Evolutionary conservation across 2,329 filamentous ascomycete genomes (phyloP).

Genomic region (Xylariaceae sp.): DNA sequence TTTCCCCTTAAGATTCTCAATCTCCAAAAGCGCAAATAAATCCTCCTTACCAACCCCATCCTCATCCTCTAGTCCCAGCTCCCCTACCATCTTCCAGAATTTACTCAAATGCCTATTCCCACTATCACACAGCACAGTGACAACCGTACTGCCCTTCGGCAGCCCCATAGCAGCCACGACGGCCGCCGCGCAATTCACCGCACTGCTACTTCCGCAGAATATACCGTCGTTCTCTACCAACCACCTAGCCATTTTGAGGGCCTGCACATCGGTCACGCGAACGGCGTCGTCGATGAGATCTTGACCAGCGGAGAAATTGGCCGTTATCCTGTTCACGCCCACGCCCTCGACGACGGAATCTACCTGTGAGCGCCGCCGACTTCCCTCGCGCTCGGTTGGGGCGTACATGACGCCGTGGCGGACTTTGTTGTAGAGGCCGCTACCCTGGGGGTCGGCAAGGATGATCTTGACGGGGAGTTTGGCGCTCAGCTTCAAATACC

Average conservation of each 20-base stretch:
- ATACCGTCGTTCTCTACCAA: constrained; percentile 93
- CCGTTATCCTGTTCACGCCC: constrained; percentile 90
- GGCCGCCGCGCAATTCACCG: constrained; percentile 91
- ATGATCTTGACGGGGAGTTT: constrained; percentile 59
- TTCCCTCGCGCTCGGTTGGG: constrained; percentile 83
- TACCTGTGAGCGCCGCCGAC: constrained; percentile 82
- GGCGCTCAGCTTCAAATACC: constrained; percentile 71
- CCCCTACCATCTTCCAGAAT: constrained; percentile 74
- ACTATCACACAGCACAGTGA: constrained; percentile 84
- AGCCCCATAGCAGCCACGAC: constrained; percentile 65
- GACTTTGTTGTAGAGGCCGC: constrained; percentile 87
- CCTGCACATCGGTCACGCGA: constrained; percentile 83
- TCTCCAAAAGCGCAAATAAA: constrained; percentile 50
- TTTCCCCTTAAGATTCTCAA: constrained; percentile 29
- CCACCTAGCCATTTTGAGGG: constrained; percentile 91
- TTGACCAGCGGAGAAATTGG: constrained; percentile 85
- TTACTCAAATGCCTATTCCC: constrained; percentile 80
- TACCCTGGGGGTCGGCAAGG: constrained; percentile 90
- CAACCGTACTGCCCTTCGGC: constrained; percentile 61
- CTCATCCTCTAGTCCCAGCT: constrained; percentile 65
- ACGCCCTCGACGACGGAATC: constrained; percentile 96
- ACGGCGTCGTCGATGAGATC: constrained; percentile 89
- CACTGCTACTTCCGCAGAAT: constrained; percentile 89
- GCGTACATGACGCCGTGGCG: constrained; percentile 96
- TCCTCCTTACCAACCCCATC: constrained; percentile 49